phyloP scores from a whole-genome alignment of 2,329 filamentous ascomycete species.

The Venturia effusa region DNA sequence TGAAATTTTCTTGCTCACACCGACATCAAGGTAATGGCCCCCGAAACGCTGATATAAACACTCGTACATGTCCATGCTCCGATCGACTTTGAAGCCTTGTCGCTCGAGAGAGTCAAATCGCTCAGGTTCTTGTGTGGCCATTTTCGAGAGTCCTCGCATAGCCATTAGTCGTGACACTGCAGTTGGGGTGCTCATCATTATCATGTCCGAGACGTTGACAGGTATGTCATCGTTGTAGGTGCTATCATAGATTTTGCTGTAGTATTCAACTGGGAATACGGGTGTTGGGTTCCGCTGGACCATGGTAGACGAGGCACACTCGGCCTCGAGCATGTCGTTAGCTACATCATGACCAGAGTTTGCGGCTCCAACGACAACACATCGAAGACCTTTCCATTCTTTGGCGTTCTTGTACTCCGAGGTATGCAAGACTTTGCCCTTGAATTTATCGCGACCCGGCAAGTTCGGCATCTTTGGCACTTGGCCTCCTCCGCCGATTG shows the following conservation, averaged over 20 bases:
- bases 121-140: slow-evolving; percentile 24
- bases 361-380: slow-evolving; percentile 55
- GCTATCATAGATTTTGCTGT: slow-evolving; percentile 39
- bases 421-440: slow-evolving; percentile 44
- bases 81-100: slow-evolving; percentile 51
- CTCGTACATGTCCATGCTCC: slow-evolving; percentile 45
- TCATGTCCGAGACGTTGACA: slow-evolving; percentile 55
- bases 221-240: slow-evolving; percentile 42
- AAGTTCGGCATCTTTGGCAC: slow-evolving; percentile 56
- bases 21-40: slow-evolving; percentile 62
- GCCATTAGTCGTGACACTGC: slow-evolving; percentile 52
- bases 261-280: slow-evolving; percentile 47
- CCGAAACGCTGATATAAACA: slow-evolving; percentile 53
- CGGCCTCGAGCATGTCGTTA: slow-evolving; percentile 56
- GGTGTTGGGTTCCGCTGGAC: slow-evolving; percentile 54
- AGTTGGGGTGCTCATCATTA: slow-evolving; percentile 45
- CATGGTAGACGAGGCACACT: slow-evolving; percentile 51
- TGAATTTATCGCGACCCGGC: slow-evolving; percentile 42
- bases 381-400: slow-evolving; percentile 42
- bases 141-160: slow-evolving; percentile 26
- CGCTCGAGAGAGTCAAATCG: slow-evolving; percentile 37
- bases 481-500: slow-evolving; percentile 57
- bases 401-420: slow-evolving; percentile 31
- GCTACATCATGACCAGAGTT: slow-evolving; percentile 61
- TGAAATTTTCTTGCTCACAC: slow-evolving; percentile 49